These are phyloP conservation scores for Taphrina wiesneri DNA, from an alignment of 1,139 yeast genomes.

Conservation along the genomic window DNA sequence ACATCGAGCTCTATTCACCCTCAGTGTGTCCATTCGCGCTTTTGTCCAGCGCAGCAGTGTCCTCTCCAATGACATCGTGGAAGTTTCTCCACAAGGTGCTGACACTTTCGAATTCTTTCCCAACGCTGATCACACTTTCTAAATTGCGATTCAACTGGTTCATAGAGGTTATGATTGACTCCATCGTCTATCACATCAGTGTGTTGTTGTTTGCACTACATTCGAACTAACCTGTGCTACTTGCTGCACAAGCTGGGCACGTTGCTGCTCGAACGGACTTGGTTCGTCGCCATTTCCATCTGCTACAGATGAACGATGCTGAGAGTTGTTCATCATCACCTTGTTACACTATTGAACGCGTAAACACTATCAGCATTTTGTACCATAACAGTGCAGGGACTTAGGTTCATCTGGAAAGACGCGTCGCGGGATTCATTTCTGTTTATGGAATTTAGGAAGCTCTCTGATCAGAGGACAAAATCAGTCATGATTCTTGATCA, in stretches of 20 bases:
- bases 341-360: not conserved
- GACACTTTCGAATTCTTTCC: conserved; percentile 42
- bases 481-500: not conserved
- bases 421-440: not conserved
- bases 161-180: conserved; percentile 40
- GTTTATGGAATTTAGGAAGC: not conserved
- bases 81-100: conserved; percentile 41
- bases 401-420: not conserved
- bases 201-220: not conserved
- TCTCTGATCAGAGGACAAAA: not conserved
- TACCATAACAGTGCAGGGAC: not conserved
- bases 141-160: conserved; percentile 41
- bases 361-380: not conserved
- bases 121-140: conserved; percentile 41
- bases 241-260: conserved; percentile 11
- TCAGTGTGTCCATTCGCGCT: conserved; percentile 4
- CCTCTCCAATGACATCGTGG: conserved; percentile 38
- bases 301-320: conserved; percentile 6
- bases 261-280: conserved; percentile 12
- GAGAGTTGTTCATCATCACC: conserved; percentile 2
- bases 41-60: conserved; percentile 2
- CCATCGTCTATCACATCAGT: conserved; percentile 37
- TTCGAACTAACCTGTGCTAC: conserved; percentile 12
- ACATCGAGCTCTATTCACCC: not conserved
- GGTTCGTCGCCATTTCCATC: not conserved